Conservation (phyloP, 1,284 basidiomycete species). For the Ceratobasidium sp. region DNA sequence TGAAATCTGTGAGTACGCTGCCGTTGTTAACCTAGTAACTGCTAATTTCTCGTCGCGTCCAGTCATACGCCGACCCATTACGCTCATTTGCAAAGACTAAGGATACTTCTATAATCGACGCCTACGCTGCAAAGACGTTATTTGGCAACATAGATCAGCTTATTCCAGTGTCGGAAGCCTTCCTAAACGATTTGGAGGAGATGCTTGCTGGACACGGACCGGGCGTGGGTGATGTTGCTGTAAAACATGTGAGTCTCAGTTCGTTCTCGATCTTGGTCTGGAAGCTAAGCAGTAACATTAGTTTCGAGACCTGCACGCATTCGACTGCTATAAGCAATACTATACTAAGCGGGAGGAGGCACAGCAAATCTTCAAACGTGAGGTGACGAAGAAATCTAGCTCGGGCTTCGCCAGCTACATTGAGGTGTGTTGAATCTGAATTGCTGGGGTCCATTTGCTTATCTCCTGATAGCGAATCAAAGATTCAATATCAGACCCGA, state of each 20-base stretch:
- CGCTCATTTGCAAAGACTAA: slow-evolving; percentile 85
- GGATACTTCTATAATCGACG: slow-evolving; percentile 85
- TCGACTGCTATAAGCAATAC: slow-evolving; percentile 92
- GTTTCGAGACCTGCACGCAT: slow-evolving; percentile 81
- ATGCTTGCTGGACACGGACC: slow-evolving; percentile 71
- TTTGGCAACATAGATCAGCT: slow-evolving; percentile 95
- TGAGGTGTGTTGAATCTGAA: slow-evolving; percentile 67
- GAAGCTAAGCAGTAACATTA: slow-evolving; percentile 45
- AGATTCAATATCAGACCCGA: slow-evolving; percentile 82
- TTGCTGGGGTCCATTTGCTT: slow-evolving; percentile 21
- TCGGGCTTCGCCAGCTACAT: slow-evolving; percentile 81
- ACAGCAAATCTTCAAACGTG: slow-evolving; percentile 86
- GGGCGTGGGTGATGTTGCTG: slow-evolving; percentile 84
- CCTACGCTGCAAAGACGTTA: slow-evolving; percentile 90
- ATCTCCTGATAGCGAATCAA: slow-evolving; percentile 75
- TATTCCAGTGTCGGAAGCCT: slow-evolving; percentile 86
- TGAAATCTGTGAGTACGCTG: slow-evolving; percentile 62
- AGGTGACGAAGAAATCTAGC: slow-evolving; percentile 78
- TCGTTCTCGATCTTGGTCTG: neutral
- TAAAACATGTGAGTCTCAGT: slow-evolving; percentile 68
- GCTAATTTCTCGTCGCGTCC: slow-evolving; percentile 24
- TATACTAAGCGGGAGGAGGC: slow-evolving; percentile 94
- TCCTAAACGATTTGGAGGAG: slow-evolving; percentile 84
- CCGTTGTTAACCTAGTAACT: neutral
- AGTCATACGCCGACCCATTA: slow-evolving; percentile 90